Base-by-base conservation (phyloP, 2,329 filamentous ascomycete genomes). In the Thelonectria rubi region DNA sequence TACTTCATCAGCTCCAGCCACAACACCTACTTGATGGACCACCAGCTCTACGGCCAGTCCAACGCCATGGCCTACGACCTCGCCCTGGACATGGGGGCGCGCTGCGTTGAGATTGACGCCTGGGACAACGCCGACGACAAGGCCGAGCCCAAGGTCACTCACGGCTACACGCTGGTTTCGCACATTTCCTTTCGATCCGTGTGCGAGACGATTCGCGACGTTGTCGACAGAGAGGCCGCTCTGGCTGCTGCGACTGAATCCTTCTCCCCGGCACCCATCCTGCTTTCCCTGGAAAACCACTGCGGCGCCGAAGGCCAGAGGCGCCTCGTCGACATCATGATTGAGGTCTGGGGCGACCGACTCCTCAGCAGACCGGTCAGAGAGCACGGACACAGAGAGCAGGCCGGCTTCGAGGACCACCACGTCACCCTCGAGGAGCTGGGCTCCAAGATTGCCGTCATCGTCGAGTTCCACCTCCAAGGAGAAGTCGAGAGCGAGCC, bases 1-100 rank as follows among this genome's bases (percentile, higher is more conserved):
- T 92, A 92, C 75, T 91, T 88, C 70, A 86, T 92, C 76, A 90
- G 86, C 75, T 90, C 88, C 4, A 90, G 86, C 65, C 89, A 92
- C 77, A 92, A 92, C 75, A 92, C 89, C 0, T 92, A 92, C 69
- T 79, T 92, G 24, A 80, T 88, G 69, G 89, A 88, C 0, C 87
- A 91, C 73, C 89, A 92, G 76, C 83, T 92, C 2, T 89, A 82
- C 67, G 89, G 89, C 5, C 79, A 79, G 20, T 89, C 87, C 2
- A 86, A 84, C 3, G 86, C 87, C 8, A 78, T 81, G 4, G 88
- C 87, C 0, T 92, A 92, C 70, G 82, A 88, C 68, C 86, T 81
- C 6, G 86, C 87, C 0, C 77, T 92, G 15, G 78, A 76, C 30
- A 85, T 87, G 0, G 89, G 89, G 1, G 87, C 88, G 2, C 81